Evolutionary conservation across 192 early-diverging fungal species (phyloP).

Genomic region (Cetraspora pellucida): DNA sequence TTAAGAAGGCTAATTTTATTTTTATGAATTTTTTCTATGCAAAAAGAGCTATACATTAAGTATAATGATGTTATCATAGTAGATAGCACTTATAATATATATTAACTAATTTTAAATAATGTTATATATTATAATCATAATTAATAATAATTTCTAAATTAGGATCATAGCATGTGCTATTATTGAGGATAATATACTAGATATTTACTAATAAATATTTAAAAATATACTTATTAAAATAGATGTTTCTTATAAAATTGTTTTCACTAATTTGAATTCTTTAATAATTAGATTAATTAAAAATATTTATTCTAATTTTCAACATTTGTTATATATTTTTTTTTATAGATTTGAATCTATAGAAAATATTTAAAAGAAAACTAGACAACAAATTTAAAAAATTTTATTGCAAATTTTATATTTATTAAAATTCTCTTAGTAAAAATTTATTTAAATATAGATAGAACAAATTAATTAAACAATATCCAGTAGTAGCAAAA

Average conservation of each 20-base stretch:
- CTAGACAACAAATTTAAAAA: background rate
- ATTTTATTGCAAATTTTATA: background rate
- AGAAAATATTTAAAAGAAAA: background rate
- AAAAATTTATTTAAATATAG: background rate
- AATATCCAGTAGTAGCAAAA: background rate
- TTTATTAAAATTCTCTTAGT: background rate
- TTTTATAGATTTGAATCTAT: background rate
- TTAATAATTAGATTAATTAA: background rate
- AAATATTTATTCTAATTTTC: background rate
- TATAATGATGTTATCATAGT: background rate
- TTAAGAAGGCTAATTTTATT: background rate
- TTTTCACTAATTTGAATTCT: background rate
- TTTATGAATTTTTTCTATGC: background rate
- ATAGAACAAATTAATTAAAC: background rate
- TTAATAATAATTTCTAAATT: background rate
- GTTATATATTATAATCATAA: background rate
- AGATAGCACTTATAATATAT: constrained; percentile 4
- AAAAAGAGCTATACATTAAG: background rate
- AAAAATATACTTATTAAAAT: background rate
- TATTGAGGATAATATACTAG: background rate
- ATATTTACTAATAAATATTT: background rate
- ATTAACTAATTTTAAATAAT: background rate
- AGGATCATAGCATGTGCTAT: background rate
- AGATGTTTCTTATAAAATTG: background rate
- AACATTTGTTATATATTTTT: background rate